Evolutionary conservation across 2,329 filamentous ascomycete species (phyloP).

Genomic region (Ceratocystiopsis minuta): DNA sequence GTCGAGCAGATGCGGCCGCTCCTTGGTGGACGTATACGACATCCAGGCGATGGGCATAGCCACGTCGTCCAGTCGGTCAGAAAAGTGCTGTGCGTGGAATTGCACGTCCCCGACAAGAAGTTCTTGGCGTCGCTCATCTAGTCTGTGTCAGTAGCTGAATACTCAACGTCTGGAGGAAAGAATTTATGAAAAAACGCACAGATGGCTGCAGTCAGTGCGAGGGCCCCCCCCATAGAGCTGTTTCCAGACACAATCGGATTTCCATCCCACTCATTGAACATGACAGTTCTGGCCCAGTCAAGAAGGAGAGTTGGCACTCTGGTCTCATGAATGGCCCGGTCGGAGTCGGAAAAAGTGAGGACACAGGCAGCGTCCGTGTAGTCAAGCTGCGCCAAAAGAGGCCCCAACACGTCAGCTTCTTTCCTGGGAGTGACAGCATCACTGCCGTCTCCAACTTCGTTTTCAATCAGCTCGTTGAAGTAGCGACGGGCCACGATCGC

Average conservation of each 20-base stretch:
- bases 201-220: constrained; percentile 55
- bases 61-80: constrained; percentile 56
- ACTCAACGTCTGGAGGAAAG: not conserved
- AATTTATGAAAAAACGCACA: constrained; percentile 33
- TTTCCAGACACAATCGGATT: constrained; percentile 50
- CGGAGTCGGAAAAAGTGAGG: constrained; percentile 30
- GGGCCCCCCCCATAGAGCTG: constrained; percentile 56
- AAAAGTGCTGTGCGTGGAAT: constrained; percentile 59
- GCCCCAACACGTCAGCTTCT: constrained; percentile 24
- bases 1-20: constrained; percentile 56
- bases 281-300: constrained; percentile 57
- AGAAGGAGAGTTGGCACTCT: constrained; percentile 38
- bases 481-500: constrained; percentile 35
- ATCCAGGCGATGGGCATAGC: constrained; percentile 59
- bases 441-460: constrained; percentile 15
- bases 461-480: constrained; percentile 26
- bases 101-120: constrained; percentile 49
- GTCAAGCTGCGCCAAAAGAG: constrained; percentile 35
- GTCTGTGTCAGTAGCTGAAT: constrained; percentile 1
- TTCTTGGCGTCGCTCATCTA: constrained; percentile 43
- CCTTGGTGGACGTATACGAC: constrained; percentile 39
- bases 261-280: constrained; percentile 69
- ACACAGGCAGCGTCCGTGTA: constrained; percentile 25
- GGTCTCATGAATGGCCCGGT: constrained; percentile 37
- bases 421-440: no score